Evolutionary conservation across 2,329 filamentous ascomycete species (phyloP), one percentile per base, ranked within the genome.

Genomic region (Capronia americana): DNA sequence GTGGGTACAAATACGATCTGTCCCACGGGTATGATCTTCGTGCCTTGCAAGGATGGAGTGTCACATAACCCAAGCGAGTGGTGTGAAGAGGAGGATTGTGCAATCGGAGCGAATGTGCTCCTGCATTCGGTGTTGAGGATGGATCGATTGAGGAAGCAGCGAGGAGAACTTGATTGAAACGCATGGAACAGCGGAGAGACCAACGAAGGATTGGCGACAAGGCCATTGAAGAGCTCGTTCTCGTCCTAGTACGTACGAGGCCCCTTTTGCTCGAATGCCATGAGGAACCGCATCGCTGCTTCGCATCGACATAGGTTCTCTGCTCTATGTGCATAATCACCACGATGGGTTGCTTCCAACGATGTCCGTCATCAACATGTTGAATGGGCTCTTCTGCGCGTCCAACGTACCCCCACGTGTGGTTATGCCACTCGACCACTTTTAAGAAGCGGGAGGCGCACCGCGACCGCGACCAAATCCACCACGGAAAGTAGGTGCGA

Each of bases 401-500:
- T 44, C 17, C 38, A 8, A 8, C 38, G 38, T 44, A 44, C 38
- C 14, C 5, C 7, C 38, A n/a, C 17, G 38, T 6, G 7, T 30
- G 8, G 53, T 28, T 17, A 17, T 24, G 32, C 50, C 57, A 61
- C 30, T 57, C 38, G 34, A 57, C 20, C 10, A 26, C 48, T 26
- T 28, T 34, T 61, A 68, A 26, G 62, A 60, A 46, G 65, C 60
- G 75, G 90, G 88, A 83, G 90, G 86, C 78, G 84, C 88, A 79
- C 90, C 90, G 86, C 92, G 90, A 82, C 92, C 92, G 89, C 92
- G 92, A 80, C 92, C 93, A 81, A 90, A 91, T 79, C 91, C 92
- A 86, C 91, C 90, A 87, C 91, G 92, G 90, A 97, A 97, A 82
- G 90, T 88, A 80, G 93, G 93, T 84, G 90, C 90, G 82, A 95